Evolutionary conservation across 495 filamentous ascomycete species (phyloP), one percentile per base, ranked within the genome.

Genomic region (Endocarpon pusillum): DNA sequence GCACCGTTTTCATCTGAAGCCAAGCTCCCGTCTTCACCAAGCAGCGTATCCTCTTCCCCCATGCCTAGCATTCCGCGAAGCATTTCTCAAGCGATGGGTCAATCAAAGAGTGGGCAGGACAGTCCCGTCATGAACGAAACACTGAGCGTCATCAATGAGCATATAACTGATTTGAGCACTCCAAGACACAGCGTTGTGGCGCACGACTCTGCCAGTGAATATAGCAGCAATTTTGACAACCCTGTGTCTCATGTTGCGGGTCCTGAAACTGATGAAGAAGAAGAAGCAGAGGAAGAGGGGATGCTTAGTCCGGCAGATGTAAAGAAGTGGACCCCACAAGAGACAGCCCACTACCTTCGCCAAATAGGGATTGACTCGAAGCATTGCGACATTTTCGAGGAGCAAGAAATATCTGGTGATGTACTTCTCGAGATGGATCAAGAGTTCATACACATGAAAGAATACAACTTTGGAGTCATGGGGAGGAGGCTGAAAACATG

Each of bases 91-190:
- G 51, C 59, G 24, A 47, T 69, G 18, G 47, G 57, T 41, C 46
- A 53, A 39, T 49, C 65, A 39, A 30, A 55, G 36, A 56, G 53
- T 39, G 55, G 58, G 21, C 59, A 71, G 42, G 67, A 73, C 18
- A 86, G 81, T 47, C 81, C 85, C 2, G 86, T 96, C 18, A 81
- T 99, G 64, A 84, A 92, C 48, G 87, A 99, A 48, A 96, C 91
- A 0, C 55, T 99, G 37, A 93, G 83, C 45, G 91, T 96, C 21
- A 99, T 99, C 46, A 72, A 99, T 46, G 91, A 99, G 54, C 91
- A 94, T 50, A 96, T 99, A 31, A 94, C 84, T 17, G 83, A 94
- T 49, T 75, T 99, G 57, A 75, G 75, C 49, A 83, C 75, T 4
- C 71, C 83, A 28, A 69, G 74, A 24, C 69, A 74, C 33, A 69